phyloP scores from a whole-genome alignment of 371 early-diverging fungal genomes.

The Chytridiales sp. region DNA sequence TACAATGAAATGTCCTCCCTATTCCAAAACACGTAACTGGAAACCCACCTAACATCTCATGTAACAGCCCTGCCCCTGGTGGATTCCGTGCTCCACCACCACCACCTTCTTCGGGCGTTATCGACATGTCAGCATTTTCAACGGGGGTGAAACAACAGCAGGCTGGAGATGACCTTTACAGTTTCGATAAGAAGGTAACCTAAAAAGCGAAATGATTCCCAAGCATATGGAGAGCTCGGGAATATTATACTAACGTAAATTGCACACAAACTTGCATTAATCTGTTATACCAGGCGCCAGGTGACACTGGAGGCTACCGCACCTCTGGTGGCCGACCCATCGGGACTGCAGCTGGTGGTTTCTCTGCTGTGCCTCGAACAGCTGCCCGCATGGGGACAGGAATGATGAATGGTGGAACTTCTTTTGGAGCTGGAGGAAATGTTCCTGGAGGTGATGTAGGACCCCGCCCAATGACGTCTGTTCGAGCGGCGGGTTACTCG shows the following conservation, averaged over 20 bases:
- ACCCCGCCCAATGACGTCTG: constrained; percentile 54
- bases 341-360: constrained; percentile 18
- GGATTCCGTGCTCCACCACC: no score
- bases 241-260: background rate
- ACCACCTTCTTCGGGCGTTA: no score
- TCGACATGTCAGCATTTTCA: no score
- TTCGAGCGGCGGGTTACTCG: constrained; percentile 55
- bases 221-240: background rate
- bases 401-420: constrained; percentile 13
- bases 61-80: no score
- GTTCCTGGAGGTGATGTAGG: constrained; percentile 27
- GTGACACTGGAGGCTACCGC: constrained; percentile 22
- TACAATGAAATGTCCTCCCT: no score
- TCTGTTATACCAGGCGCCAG: background rate
- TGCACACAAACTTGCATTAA: background rate
- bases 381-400: constrained; percentile 7
- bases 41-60: no score
- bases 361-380: constrained; percentile 25
- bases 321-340: constrained; percentile 25
- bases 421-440: constrained; percentile 19
- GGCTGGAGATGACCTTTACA: constrained; percentile 43
- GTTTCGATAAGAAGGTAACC: constrained; percentile 48
- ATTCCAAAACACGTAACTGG: no score
- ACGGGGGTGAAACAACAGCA: no score
- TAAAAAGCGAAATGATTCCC: background rate